A percentile compares a stretch with the other conserved stretches of the same genome.
Conservation (phyloP, 2,329 filamentous ascomycete species). For the Cladosporium austrohemisphaericum region DNA sequence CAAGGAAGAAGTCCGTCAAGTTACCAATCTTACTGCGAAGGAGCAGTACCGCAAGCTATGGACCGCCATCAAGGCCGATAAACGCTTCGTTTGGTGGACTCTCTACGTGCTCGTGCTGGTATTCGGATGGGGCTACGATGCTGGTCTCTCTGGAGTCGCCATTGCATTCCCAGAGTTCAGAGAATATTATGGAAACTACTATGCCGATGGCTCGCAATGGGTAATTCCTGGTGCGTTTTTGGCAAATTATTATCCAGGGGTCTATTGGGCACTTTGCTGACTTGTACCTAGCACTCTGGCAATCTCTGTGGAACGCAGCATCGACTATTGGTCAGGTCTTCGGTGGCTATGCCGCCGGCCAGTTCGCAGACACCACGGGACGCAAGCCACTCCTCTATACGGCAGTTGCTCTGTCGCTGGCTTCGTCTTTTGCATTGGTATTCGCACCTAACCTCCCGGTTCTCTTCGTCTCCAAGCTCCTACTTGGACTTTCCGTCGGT, state of each 20-base stretch:
- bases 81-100: conserved; percentile 24
- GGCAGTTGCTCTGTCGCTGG: conserved; percentile 21
- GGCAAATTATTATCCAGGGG: no score
- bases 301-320: conserved; percentile 38
- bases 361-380: conserved; percentile 25
- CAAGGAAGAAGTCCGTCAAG: conserved; percentile 18
- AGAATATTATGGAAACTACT: conserved; percentile 35
- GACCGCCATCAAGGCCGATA: conserved; percentile 26
- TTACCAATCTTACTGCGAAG: conserved; percentile 22
- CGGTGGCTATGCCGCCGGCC: conserved; percentile 25
- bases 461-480: conserved; percentile 27
- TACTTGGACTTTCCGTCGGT: conserved; percentile 25
- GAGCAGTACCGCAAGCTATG: conserved; percentile 26
- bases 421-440: conserved; percentile 26
- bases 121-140: conserved; percentile 37
- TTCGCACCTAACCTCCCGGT: conserved; percentile 31
- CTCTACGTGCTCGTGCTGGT: conserved; percentile 30
- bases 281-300: conserved; percentile 37
- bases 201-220: conserved; percentile 25
- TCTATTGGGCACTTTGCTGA: no score
- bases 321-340: conserved; percentile 34
- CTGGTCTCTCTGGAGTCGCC: conserved; percentile 35
- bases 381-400: conserved; percentile 24
- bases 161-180: conserved; percentile 37
- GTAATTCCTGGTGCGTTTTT: no score